These are phyloP conservation scores for Gastrolobium villosum DNA, from an alignment of 306 rosid genomes.

Conservation along the genomic window DNA sequence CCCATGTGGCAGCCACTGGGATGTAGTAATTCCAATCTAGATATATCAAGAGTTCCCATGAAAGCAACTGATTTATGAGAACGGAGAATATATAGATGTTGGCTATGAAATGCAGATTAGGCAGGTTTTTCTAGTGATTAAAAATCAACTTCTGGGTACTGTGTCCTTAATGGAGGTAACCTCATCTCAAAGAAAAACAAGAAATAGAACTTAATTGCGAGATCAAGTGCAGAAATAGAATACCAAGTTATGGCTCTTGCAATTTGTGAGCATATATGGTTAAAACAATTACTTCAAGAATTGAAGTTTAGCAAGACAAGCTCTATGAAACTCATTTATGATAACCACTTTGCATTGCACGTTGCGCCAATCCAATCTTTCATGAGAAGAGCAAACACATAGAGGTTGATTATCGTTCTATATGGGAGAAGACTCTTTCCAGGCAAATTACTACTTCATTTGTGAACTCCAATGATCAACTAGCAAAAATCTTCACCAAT, in stretches of 20 bases:
- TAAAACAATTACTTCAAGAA: neutral
- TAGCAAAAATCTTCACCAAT: neutral
- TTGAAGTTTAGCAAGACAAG: neutral
- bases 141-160: neutral
- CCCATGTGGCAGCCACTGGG: neutral
- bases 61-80: neutral
- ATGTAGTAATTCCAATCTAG: neutral
- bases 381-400: neutral
- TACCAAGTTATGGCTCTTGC: neutral
- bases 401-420: neutral
- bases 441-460: neutral
- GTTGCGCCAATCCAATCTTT: neutral
- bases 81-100: neutral
- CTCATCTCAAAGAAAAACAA: neutral
- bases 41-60: neutral
- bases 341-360: neutral
- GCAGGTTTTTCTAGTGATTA: neutral
- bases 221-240: neutral
- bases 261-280: neutral
- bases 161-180: neutral
- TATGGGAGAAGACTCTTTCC: neutral
- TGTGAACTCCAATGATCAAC: conserved; percentile 10
- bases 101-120: neutral
- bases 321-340: neutral
- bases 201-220: neutral